Percentiles rank a stretch among this genome's conserved stretches.
phyloP scores from a whole-genome alignment of 1,139 yeast genomes.

The Barnettozyma hawaiiensis region DNA sequence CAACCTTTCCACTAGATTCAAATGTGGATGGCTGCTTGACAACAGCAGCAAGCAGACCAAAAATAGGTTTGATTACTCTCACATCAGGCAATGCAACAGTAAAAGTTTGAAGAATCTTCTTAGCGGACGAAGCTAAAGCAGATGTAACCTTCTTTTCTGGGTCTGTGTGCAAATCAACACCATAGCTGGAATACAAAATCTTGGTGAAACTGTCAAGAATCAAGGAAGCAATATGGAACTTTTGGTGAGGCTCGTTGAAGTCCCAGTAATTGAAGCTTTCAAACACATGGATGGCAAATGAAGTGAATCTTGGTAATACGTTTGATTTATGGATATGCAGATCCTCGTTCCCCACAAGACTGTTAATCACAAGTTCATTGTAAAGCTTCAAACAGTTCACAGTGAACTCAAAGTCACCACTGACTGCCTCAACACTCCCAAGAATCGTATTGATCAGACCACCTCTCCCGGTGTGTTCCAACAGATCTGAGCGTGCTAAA shows the following conservation, averaged over 20 bases:
- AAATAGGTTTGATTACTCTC: constrained; percentile 54
- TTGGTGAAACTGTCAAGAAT: constrained; percentile 52
- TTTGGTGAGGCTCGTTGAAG: constrained; percentile 50
- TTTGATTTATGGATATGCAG: constrained; percentile 44
- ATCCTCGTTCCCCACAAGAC: constrained; percentile 39
- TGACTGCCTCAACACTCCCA: constrained; percentile 69
- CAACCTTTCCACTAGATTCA: constrained; percentile 36
- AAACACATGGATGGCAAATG: constrained; percentile 58
- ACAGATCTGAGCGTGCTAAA: constrained; percentile 57
- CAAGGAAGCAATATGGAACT: constrained; percentile 55
- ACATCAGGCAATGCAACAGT: constrained; percentile 47
- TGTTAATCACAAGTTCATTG: constrained; percentile 47
- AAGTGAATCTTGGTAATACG: constrained; percentile 50
- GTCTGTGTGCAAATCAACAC: constrained; percentile 42
- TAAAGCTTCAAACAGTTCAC: constrained; percentile 51
- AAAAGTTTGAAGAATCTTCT: constrained; percentile 49
- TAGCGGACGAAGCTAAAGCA: constrained; percentile 47
- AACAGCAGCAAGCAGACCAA: constrained; percentile 45
- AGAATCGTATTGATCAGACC: constrained; percentile 59
- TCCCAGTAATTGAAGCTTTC: constrained; percentile 74
- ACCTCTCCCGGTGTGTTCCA: constrained; percentile 63
- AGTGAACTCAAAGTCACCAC: constrained; percentile 63
- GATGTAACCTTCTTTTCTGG: constrained; percentile 41
- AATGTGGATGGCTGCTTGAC: constrained; percentile 35
- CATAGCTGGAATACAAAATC: constrained; percentile 50